A percentile compares a stretch with the other conserved stretches of the same genome.
Conservation (phyloP, 2,329 filamentous ascomycete species). For the Tolypocladium tundrense region DNA sequence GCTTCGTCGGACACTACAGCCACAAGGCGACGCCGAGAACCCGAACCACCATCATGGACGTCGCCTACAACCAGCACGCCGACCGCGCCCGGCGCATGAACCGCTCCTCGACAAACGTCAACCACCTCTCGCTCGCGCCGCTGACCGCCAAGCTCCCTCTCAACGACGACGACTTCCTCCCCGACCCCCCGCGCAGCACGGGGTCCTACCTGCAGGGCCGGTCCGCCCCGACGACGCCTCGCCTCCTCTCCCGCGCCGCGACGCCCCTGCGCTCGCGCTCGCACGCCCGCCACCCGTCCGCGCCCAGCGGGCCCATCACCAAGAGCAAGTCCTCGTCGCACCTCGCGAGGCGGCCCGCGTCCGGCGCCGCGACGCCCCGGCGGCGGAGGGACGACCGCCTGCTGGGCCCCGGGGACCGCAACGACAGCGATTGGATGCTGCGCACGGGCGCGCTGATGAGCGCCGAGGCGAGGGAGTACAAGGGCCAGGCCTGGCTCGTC, state of each 20-base stretch:
- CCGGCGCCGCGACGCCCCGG: slow-evolving; percentile 24
- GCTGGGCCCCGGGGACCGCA: slow-evolving; percentile 23
- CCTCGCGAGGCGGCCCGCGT: slow-evolving; percentile 22
- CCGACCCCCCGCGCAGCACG: slow-evolving; percentile 19
- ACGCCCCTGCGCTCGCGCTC: slow-evolving; percentile 37
- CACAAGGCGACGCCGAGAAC: background rate
- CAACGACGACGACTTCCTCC: slow-evolving; percentile 38
- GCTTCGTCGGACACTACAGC: background rate
- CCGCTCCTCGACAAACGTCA: slow-evolving; percentile 47
- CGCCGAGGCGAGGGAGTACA: slow-evolving; percentile 52
- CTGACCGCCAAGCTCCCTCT: slow-evolving; percentile 52
- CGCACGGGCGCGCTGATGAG: slow-evolving; percentile 53
- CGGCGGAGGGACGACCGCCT: slow-evolving; percentile 20
- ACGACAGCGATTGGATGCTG: slow-evolving; percentile 55
- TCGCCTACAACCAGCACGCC: slow-evolving; percentile 50
- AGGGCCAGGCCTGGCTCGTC: slow-evolving; percentile 60
- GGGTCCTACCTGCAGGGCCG: slow-evolving; percentile 50
- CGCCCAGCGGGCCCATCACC: slow-evolving; percentile 26
- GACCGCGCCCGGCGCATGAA: slow-evolving; percentile 47
- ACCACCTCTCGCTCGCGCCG: slow-evolving; percentile 53
- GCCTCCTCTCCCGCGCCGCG: slow-evolving; percentile 49
- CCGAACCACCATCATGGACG: slow-evolving; percentile 33
- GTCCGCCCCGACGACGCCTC: slow-evolving; percentile 54
- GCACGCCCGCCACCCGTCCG: slow-evolving; percentile 29
- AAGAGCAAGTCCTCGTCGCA: slow-evolving; percentile 58